These are phyloP conservation scores for Nothophaeocryptopus gaeumannii DNA, from an alignment of 2,329 filamentous ascomycete genomes.

Conservation along the genomic window DNA sequence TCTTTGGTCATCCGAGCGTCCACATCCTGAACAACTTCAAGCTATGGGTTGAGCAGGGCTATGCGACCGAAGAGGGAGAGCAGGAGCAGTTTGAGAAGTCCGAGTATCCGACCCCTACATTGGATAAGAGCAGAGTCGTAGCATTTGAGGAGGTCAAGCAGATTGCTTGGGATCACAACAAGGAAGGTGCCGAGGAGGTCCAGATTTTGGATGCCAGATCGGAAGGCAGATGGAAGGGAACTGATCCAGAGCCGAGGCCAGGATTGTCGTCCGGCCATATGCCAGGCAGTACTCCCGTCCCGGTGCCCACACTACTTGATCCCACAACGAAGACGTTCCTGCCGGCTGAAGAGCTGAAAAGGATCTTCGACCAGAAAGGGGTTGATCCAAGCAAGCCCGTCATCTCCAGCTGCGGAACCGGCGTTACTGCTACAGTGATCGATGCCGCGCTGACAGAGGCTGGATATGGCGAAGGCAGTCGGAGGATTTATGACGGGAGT, in stretches of 20 bases:
- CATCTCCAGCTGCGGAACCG: constrained; percentile 86
- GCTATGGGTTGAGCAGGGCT: constrained; percentile 82
- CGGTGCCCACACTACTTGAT: constrained; percentile 76
- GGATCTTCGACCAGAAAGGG: constrained; percentile 75
- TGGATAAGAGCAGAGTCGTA: constrained; percentile 63
- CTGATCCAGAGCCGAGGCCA: constrained; percentile 79
- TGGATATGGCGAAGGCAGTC: constrained; percentile 64
- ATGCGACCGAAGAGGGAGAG: constrained; percentile 76
- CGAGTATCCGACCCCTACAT: constrained; percentile 43
- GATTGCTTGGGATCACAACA: constrained; percentile 71
- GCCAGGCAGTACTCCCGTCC: constrained; percentile 79
- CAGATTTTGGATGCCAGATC: constrained; percentile 88
- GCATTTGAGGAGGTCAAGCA: constrained; percentile 80
- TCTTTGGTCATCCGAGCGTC: constrained; percentile 85
- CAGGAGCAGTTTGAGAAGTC: constrained; percentile 48
- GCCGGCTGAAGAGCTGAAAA: constrained; percentile 66
- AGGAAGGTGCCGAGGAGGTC: constrained; percentile 77
- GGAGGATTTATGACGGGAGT: constrained; percentile 85
- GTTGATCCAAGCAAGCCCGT: constrained; percentile 77
- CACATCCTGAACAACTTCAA: constrained; percentile 95
- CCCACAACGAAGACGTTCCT: constrained; percentile 77
- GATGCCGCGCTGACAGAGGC: constrained; percentile 82
- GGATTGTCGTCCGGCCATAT: constrained; percentile 86
- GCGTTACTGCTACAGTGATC: constrained; percentile 87
- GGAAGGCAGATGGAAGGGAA: constrained; percentile 74